Conservation (phyloP, 2,329 filamentous ascomycete species). For the Sclerotinia subarctica region DNA sequence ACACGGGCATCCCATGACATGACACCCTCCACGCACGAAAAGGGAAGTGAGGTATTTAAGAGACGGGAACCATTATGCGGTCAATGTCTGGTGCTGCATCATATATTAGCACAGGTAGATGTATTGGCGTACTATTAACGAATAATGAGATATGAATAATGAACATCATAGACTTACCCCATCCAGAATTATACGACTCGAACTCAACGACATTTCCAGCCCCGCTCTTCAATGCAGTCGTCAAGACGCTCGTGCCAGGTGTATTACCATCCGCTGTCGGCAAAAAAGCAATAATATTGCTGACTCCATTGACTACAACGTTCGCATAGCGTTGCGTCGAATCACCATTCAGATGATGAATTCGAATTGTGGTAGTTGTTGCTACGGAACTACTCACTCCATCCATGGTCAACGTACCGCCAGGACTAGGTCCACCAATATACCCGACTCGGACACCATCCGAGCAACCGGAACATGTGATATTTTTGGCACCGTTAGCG, state of each 20-base stretch:
- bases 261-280: conserved; percentile 46
- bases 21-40: not conserved
- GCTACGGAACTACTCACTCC: conserved; percentile 45
- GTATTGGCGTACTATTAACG: not conserved
- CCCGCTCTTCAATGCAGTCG: conserved; percentile 48
- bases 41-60: conserved; percentile 25
- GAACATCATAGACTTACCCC: conserved; percentile 37
- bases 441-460: conserved; percentile 51
- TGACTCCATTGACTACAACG: conserved; percentile 54
- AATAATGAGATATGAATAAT: not conserved
- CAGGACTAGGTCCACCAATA: conserved; percentile 47
- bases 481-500: conserved; percentile 44
- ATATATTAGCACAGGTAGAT: conserved; percentile 20
- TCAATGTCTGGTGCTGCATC: conserved; percentile 50
- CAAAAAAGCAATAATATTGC: conserved; percentile 53
- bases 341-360: conserved; percentile 58
- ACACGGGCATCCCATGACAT: not conserved
- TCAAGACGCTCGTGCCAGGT: conserved; percentile 47
- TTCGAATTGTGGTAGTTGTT: conserved; percentile 50
- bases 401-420: conserved; percentile 48
- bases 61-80: conserved; percentile 51
- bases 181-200: conserved; percentile 42
- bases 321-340: conserved; percentile 49
- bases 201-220: conserved; percentile 49
- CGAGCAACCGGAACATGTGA: conserved; percentile 53